phyloP scores from a whole-genome alignment of 768 basidiomycete genomes.

The Rhizopogon vinicolor region DNA sequence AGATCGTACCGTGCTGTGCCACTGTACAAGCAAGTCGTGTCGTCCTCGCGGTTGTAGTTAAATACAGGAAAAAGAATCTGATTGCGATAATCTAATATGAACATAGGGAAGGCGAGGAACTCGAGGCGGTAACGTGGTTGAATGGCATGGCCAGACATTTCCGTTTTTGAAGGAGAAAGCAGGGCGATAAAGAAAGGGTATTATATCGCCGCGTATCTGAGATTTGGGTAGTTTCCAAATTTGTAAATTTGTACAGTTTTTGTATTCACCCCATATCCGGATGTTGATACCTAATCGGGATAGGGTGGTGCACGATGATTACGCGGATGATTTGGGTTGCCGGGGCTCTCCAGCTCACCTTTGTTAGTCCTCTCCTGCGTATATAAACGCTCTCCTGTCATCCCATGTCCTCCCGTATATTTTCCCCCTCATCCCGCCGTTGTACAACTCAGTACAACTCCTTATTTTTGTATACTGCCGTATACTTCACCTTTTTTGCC shows the following conservation, averaged over 20 bases:
- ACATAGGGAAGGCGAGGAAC: slow-evolving; percentile 17
- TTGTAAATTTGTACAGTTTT: not conserved
- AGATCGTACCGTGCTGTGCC: not conserved
- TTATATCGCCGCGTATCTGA: slow-evolving; percentile 24
- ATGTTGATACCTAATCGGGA: slow-evolving; percentile 10
- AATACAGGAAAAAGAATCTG: slow-evolving; percentile 8
- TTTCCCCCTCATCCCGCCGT: slow-evolving; percentile 2
- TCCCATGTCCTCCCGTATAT: slow-evolving; percentile 26
- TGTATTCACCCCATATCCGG: not conserved
- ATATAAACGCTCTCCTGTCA: slow-evolving; percentile 11
- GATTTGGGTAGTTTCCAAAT: slow-evolving; percentile 10
- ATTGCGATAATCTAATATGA: slow-evolving; percentile 24
- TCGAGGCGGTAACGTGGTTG: slow-evolving; percentile 28
- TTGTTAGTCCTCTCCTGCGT: slow-evolving; percentile 22
- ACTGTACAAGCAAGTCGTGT: not conserved
- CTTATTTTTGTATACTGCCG: not conserved
- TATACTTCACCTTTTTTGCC: not conserved
- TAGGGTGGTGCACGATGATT: slow-evolving; percentile 15
- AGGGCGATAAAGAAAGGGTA: not conserved
- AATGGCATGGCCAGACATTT: slow-evolving; percentile 1
- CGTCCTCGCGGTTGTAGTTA: not conserved
- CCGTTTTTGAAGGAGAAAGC: not conserved
- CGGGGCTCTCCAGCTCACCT: slow-evolving; percentile 20
- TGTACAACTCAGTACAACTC: not conserved
- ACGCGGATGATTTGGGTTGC: slow-evolving; percentile 20